Evolutionary conservation across 2,329 filamentous ascomycete species (phyloP).

Genomic region (Botryosphaeria dothidea): DNA sequence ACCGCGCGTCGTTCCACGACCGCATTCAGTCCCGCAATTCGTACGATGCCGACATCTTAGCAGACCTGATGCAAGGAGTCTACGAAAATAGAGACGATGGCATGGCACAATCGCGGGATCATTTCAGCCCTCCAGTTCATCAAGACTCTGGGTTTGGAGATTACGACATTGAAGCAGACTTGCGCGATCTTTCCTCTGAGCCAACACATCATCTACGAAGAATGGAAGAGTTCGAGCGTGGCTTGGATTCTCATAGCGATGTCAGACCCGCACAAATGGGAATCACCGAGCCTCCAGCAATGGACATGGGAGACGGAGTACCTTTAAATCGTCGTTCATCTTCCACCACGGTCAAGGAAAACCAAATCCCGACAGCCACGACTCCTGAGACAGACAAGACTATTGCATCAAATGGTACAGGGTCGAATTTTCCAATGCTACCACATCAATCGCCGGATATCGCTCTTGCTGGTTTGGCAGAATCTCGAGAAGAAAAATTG

Average conservation of each 20-base stretch:
- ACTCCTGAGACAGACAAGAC: background rate
- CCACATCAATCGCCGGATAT: background rate
- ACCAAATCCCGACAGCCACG: background rate
- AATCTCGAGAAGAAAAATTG: background rate
- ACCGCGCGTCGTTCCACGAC: slow-evolving; percentile 36
- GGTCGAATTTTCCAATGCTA: too few species aligned
- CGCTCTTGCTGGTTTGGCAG: background rate
- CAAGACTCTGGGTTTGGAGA: slow-evolving; percentile 39
- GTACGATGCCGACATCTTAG: slow-evolving; percentile 19
- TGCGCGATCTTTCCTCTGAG: background rate
- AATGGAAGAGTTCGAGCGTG: background rate
- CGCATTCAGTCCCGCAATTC: slow-evolving; percentile 31
- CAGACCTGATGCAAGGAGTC: slow-evolving; percentile 24
- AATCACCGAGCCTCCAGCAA: background rate
- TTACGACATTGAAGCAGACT: slow-evolving; percentile 23
- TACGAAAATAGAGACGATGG: slow-evolving; percentile 18
- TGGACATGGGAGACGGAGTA: background rate
- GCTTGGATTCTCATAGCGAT: background rate
- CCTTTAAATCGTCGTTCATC: background rate
- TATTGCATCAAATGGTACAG: too few species aligned
- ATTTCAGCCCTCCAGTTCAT: slow-evolving; percentile 32
- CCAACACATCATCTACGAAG: background rate
- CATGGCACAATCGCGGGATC: background rate
- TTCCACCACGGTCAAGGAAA: background rate
- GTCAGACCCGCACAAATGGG: background rate